These are phyloP conservation scores for Aspergillus floridensis DNA, from an alignment of 2,329 filamentous ascomycete genomes.

Conservation along the genomic window DNA sequence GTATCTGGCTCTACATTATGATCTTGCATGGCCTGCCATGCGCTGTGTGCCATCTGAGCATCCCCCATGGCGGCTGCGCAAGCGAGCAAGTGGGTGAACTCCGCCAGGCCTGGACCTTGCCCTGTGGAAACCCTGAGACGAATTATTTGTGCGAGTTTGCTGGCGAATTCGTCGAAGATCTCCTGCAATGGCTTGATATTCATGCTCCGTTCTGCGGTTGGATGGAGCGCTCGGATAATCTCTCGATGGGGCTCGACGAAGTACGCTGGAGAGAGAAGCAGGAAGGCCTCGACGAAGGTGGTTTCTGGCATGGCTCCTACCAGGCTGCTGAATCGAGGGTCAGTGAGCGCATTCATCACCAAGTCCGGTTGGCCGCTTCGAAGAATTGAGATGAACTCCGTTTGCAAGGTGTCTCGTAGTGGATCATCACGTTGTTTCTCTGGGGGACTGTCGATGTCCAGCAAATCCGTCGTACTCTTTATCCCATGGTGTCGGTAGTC, in stretches of 20 bases:
- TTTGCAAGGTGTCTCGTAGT: slow-evolving; percentile 2
- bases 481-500: neutral
- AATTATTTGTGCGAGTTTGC: slow-evolving; percentile 39
- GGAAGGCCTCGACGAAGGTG: slow-evolving; percentile 63
- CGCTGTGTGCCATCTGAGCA: slow-evolving; percentile 39
- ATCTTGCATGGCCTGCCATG: slow-evolving; percentile 49
- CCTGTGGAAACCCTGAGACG: slow-evolving; percentile 37
- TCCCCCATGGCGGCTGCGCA: slow-evolving; percentile 51
- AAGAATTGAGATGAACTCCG: slow-evolving; percentile 28
- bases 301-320: slow-evolving; percentile 49
- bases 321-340: slow-evolving; percentile 29
- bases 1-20: slow-evolving; percentile 45
- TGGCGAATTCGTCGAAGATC: slow-evolving; percentile 41
- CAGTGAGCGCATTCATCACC: slow-evolving; percentile 36
- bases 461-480: neutral
- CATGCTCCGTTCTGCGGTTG: slow-evolving; percentile 45
- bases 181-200: slow-evolving; percentile 36
- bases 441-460: slow-evolving; percentile 1
- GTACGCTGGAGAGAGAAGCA: slow-evolving; percentile 58
- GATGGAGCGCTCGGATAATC: slow-evolving; percentile 52
- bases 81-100: slow-evolving; percentile 55
- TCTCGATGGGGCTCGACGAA: slow-evolving; percentile 49
- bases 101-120: slow-evolving; percentile 41
- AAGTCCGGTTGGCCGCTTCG: slow-evolving; percentile 41
- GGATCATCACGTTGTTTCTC: neutral